Conservation (phyloP, 345 rosid genomes). For the Physaria fendleri region DNA sequence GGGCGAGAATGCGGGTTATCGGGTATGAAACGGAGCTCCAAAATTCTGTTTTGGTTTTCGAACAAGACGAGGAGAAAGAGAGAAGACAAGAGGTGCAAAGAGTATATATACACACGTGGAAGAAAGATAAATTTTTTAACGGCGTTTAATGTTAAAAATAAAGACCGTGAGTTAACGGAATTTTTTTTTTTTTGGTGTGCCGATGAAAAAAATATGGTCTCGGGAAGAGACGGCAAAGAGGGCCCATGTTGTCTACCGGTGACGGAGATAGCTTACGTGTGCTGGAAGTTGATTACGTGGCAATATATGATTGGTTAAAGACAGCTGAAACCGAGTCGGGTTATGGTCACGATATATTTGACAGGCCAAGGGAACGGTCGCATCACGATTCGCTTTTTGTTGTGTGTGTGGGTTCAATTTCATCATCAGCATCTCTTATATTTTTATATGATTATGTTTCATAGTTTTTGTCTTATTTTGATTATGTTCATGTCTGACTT, state of each 20-base stretch:
- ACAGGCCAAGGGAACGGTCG: constrained; percentile 39
- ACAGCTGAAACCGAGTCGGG: constrained; percentile 35
- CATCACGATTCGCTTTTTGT: constrained; percentile 31
- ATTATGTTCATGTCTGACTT: constrained; percentile 13
- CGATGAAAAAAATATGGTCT: constrained; percentile 33
- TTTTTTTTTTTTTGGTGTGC: constrained; percentile 3
- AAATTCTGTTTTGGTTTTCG: background rate
- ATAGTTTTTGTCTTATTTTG: constrained; percentile 28
- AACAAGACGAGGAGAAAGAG: constrained; percentile 10
- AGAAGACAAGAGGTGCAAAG: constrained; percentile 20
- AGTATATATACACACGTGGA: constrained; percentile 45
- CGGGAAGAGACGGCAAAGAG: constrained; percentile 42
- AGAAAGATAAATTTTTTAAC: constrained; percentile 20
- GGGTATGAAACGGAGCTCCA: constrained; percentile 35
- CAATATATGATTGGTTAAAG: constrained; percentile 2
- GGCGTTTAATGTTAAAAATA: constrained; percentile 22
- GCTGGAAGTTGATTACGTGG: constrained; percentile 36
- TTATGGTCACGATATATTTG: constrained; percentile 29
- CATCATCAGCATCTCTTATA: background rate
- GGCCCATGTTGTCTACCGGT: constrained; percentile 48
- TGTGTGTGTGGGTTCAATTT: background rate
- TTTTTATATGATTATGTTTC: background rate
- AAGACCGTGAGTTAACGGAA: constrained; percentile 50
- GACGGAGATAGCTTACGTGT: constrained; percentile 49
- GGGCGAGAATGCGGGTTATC: constrained; percentile 21